These are phyloP conservation scores for Scenedesmus sp. DNA, from an alignment of 163 green algal genomes.

Conservation along the genomic window DNA sequence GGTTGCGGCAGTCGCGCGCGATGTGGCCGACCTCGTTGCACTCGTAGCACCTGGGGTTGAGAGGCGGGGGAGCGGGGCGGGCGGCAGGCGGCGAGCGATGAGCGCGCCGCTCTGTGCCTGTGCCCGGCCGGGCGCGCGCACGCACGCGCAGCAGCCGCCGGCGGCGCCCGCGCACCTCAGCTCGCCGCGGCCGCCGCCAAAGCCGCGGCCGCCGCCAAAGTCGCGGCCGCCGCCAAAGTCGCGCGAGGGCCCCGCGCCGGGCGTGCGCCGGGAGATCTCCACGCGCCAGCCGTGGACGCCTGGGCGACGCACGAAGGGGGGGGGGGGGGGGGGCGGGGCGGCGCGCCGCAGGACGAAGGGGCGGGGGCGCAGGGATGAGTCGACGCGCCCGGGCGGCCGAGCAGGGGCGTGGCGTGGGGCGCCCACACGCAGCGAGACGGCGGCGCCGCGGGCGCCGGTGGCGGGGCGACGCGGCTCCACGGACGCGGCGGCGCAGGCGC, in stretches of 20 bases:
- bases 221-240: constrained; percentile 39
- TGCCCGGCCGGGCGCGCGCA: neutral
- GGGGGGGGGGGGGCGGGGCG: neutral
- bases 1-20: constrained; percentile 56
- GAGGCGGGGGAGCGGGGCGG: neutral
- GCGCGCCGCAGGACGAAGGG: no score
- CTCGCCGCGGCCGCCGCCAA: neutral
- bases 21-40: constrained; percentile 62
- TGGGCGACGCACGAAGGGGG: constrained; percentile 14
- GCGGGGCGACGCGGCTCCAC: neutral
- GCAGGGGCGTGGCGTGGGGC: neutral
- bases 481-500: neutral
- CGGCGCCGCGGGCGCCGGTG: neutral
- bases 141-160: neutral
- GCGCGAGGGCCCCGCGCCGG: no score
- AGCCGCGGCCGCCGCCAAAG: constrained; percentile 22
- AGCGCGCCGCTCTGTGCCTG: neutral
- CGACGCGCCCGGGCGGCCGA: neutral
- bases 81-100: neutral
- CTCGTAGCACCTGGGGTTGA: constrained; percentile 52
- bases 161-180: neutral
- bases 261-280: constrained; percentile 51
- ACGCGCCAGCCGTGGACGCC: constrained; percentile 59
- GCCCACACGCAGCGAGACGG: neutral
- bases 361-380: neutral